A percentile compares a stretch with the other conserved stretches of the same genome.
Evolutionary conservation across 805 yeast species (phyloP).

Genomic region (Lipomyces sp.): DNA sequence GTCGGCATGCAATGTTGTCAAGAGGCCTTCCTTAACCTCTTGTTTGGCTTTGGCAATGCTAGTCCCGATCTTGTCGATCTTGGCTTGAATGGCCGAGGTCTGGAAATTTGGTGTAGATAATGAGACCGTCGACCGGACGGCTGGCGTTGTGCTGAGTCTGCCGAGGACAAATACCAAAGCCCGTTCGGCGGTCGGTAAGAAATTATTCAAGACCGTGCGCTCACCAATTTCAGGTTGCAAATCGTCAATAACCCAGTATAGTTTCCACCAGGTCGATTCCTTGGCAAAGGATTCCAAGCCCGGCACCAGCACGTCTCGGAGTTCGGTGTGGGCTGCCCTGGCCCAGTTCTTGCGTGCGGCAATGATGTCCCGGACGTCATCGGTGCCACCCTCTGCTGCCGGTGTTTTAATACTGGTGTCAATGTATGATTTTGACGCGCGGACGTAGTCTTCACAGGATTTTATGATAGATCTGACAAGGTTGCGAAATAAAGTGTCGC

Average conservation of each 20-base stretch:
- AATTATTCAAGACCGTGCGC: slow-evolving; percentile 32
- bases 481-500: slow-evolving; percentile 9
- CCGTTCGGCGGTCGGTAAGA: slow-evolving; percentile 43
- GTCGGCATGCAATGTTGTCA: slow-evolving; percentile 41
- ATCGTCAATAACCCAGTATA: slow-evolving; percentile 48
- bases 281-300: slow-evolving; percentile 37
- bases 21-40: slow-evolving; percentile 15
- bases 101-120: slow-evolving; percentile 6
- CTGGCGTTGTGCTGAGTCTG: slow-evolving; percentile 37
- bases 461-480: slow-evolving; percentile 39
- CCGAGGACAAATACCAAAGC: slow-evolving; percentile 45
- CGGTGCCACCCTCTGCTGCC: slow-evolving; percentile 5
- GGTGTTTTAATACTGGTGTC: slow-evolving; percentile 6
- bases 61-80: slow-evolving; percentile 18
- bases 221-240: slow-evolving; percentile 40
- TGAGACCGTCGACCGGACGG: slow-evolving; percentile 7
- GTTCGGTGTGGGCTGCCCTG: slow-evolving; percentile 47
- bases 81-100: background rate
- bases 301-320: slow-evolving; percentile 44
- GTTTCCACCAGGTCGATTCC: slow-evolving; percentile 46
- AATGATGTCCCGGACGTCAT: slow-evolving; percentile 31
- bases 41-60: slow-evolving; percentile 11
- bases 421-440: slow-evolving; percentile 23
- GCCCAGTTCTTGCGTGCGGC: slow-evolving; percentile 45
- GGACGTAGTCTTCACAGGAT: slow-evolving; percentile 43